Base-by-base conservation (phyloP, 2,329 filamentous ascomycete species). In the Dendrostoma leiphaemia region DNA sequence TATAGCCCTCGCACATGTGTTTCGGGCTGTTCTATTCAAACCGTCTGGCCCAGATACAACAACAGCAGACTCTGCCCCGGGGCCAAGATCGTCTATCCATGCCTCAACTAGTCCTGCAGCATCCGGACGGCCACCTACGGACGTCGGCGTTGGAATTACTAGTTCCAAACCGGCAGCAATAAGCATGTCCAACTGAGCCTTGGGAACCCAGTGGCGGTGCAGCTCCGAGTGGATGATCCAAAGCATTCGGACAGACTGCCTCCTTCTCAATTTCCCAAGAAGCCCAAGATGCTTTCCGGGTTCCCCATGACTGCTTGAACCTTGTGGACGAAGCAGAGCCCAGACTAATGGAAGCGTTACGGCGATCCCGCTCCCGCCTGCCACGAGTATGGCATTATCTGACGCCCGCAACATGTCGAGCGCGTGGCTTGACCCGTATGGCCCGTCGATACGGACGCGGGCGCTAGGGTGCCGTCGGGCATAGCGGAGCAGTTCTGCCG, bases 291-390 rank as follows among this genome's bases (percentile, higher is more conserved):
- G 50, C 34, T 10, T 17, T 17, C 10, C 19, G 43, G 10, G 19
- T 21, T 26, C 44, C 23, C 35, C 19, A 6, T 17, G 6, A 50
- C 56, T 60, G 45, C 54, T 61, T 62, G 61, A 62, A 17, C 13
- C 12, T 9, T 31, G 26, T 21, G 10, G 17, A 19, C 26, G 35
- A 0, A 76, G 64, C 1, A 83, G 64, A n/a, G 77, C 71, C 71
- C 80, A 83, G 1, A 81, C 71, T 2, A 88, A 69, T 0, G 84
- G 83, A 62, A 84, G 85, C 0, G 79, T 77, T 23, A 87, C 84
- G 2, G 83, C 84, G 41, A 88, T 84, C 5, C 84, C 85, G 26
- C 80, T 84, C 0, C 85, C 85, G 3, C 84, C 84, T 1, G 83
- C 83, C 8, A 88, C 71, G 10, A 88, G 64, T 4, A 88, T 66